A percentile compares a stretch with the other conserved stretches of the same genome.
Evolutionary conservation across 1,139 yeast species (phyloP).

Genomic region (Kurtzmaniella quercitrusa): DNA sequence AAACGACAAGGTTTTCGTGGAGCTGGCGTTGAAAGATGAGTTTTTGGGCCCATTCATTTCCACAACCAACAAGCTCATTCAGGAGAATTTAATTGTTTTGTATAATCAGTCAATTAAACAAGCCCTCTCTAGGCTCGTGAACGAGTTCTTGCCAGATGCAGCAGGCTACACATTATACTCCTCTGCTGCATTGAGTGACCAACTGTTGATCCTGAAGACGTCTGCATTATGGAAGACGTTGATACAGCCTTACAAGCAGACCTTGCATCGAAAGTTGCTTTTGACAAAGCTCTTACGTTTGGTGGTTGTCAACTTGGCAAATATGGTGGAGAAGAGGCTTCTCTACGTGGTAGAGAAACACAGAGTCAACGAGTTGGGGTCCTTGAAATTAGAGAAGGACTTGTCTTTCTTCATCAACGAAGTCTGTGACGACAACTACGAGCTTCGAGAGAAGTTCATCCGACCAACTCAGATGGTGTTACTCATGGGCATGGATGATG

Average conservation of each 20-base stretch:
- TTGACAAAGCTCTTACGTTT: constrained; percentile 44
- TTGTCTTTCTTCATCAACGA: constrained; percentile 68
- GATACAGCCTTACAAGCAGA: constrained; percentile 61
- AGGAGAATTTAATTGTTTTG: constrained; percentile 50
- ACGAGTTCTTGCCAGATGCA: constrained; percentile 52
- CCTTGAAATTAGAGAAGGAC: constrained; percentile 80
- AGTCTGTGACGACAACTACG: constrained; percentile 58
- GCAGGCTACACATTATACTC: constrained; percentile 35
- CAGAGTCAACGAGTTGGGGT: constrained; percentile 74
- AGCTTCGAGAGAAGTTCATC: constrained; percentile 70
- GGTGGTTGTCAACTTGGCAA: constrained; percentile 50
- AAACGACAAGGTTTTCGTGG: constrained; percentile 43
- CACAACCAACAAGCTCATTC: constrained; percentile 44
- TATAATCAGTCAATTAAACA: constrained; percentile 56
- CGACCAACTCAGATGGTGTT: constrained; percentile 80
- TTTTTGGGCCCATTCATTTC: constrained; percentile 36
- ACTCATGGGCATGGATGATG: constrained; percentile 80
- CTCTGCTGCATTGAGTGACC: constrained; percentile 26
- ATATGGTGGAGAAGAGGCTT: constrained; percentile 60
- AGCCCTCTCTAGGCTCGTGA: constrained; percentile 43
- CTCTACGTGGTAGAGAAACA: constrained; percentile 57
- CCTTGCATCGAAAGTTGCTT: constrained; percentile 46
- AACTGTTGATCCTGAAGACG: constrained; percentile 38
- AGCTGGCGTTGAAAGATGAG: constrained; percentile 33
- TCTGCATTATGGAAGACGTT: constrained; percentile 60